Conservation (phyloP, 225 moss, liverwort and hornwort genomes). For the Climacium dendroides region DNA sequence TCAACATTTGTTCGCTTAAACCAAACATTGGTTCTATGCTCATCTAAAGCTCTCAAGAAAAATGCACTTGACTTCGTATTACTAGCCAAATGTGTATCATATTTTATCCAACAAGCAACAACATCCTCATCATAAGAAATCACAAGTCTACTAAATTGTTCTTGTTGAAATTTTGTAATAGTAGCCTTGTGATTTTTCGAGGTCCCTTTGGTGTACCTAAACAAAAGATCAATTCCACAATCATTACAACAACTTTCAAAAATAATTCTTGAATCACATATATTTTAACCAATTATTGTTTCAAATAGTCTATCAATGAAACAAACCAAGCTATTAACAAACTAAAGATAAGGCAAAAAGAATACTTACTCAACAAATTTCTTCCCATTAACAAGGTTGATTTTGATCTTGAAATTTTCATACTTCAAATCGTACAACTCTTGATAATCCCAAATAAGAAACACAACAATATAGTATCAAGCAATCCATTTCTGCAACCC, state of each 20-base stretch:
- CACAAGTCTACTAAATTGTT: not conserved
- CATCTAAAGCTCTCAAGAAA: not conserved
- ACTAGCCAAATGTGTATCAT: not conserved
- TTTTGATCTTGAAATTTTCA: not conserved
- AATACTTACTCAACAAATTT: not conserved
- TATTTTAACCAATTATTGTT: no score
- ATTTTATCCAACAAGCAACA: not conserved
- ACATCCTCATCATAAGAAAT: not conserved
- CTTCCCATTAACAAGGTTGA: not conserved
- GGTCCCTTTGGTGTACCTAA: not conserved
- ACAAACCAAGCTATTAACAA: no score
- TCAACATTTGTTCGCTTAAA: not conserved
- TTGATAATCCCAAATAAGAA: not conserved
- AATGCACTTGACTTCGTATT: not conserved
- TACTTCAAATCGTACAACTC: not conserved
- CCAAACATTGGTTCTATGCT: not conserved
- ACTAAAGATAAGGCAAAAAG: not conserved
- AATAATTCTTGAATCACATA: no score
- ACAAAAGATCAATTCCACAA: not conserved
- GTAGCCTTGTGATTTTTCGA: not conserved
- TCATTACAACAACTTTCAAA: no score
- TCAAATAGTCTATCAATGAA: not conserved
- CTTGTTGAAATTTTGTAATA: not conserved
- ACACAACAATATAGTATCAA: not conserved
- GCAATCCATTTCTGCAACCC: not conserved